Evolutionary conservation across 1,284 basidiomycete genomes (phyloP).

Genomic region (Tranzscheliella williamsii): DNA sequence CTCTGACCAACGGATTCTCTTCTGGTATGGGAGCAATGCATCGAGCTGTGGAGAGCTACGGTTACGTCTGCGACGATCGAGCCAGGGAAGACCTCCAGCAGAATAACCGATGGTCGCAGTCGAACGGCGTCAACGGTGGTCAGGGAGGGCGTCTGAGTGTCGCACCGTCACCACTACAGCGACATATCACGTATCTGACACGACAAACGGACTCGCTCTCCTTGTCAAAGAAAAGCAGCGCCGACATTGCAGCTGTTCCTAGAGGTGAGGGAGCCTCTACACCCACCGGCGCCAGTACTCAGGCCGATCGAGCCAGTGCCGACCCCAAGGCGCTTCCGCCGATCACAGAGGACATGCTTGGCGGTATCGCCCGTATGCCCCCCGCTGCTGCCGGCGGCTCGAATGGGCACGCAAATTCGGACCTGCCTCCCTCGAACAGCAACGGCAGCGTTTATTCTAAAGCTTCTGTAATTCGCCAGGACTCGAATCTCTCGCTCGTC

Average conservation of each 20-base stretch:
- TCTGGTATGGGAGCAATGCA: slow-evolving; percentile 31
- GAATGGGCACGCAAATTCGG: neutral
- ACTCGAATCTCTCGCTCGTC: neutral
- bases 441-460: neutral
- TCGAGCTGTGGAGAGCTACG: slow-evolving; percentile 3
- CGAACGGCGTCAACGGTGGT: too few species aligned
- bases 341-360: slow-evolving; percentile 30
- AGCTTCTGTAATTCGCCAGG: neutral
- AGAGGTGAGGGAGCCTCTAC: neutral
- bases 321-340: slow-evolving; percentile 11
- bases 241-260: neutral
- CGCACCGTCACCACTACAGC: slow-evolving; percentile 30
- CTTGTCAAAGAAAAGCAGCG: neutral
- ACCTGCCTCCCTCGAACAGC: neutral
- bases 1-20: slow-evolving; percentile 23
- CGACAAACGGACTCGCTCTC: slow-evolving; percentile 11
- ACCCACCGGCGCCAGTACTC: neutral
- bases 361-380: slow-evolving; percentile 26
- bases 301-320: slow-evolving; percentile 1
- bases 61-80: neutral
- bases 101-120: too few species aligned
- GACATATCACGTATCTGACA: slow-evolving; percentile 36
- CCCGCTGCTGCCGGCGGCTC: slow-evolving; percentile 4
- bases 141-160: slow-evolving; percentile 4
- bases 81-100: slow-evolving; percentile 27